Evolutionary conservation across 1,284 basidiomycete genomes (phyloP), one percentile per base, ranked within the genome.

Genomic region (Papiliotrema laurentii): DNA sequence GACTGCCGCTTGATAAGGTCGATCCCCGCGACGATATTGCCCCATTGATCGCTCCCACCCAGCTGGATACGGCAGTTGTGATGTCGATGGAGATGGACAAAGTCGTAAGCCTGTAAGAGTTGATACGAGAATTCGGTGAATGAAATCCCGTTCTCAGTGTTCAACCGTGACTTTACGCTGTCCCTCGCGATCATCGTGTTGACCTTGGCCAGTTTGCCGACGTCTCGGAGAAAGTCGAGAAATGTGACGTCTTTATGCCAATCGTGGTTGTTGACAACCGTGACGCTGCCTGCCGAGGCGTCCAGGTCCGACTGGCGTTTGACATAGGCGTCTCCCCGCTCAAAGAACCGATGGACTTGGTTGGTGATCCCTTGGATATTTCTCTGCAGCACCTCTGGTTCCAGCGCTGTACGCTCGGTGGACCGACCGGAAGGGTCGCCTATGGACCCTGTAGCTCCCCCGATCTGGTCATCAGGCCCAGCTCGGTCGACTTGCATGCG

Each of bases 101-200:
- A 99, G 73, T 99, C 96, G 72, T 91, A 89, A 2, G 91, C 96
- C 75, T 99, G 96, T 11, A 99, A 79, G 22, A 99, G 83, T 68
- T 99, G 94, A 70, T 98, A 99, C 4, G 86, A 85, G 74, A 98
- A 97, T 69, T 99, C 96, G 18, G 93, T 92, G 76, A 96, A 98
- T 11, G 91, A 94, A 56, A 98, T 85, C 25, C 94, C 80, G 2
- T 85, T 83, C 5, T 80, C 78, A 2, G 70, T 66, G 11, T 61
- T 49, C 43, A 97, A 79, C 26, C 93, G 85, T n/a, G 81, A 81
- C 59, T 85, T 86, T 25, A 97, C 92, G 56, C 91, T 94, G 61
- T 98, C 96, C 47, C 90, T 78, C 28, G 86, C 81, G 5, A 98
- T 75, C 94, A 99, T 98, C 2, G 82, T 82, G 52, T 88, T 89